Evolutionary conservation across 2,329 filamentous ascomycete genomes (phyloP).

Genomic region (Exserohilum turcica): DNA sequence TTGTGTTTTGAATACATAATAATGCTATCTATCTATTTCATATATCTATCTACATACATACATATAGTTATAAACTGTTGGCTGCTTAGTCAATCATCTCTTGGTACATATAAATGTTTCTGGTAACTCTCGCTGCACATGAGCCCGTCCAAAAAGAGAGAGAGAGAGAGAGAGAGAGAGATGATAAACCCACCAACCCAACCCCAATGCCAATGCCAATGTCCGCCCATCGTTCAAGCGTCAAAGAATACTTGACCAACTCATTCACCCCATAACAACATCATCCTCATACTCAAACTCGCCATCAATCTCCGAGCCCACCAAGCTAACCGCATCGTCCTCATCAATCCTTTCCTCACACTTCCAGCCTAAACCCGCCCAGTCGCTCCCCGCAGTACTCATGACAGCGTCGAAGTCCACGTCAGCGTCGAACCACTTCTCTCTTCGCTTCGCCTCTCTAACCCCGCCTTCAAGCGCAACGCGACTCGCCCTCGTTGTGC

Average conservation of each 20-base stretch:
- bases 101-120: too few relatives aligned
- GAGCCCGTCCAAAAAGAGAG: too few relatives aligned
- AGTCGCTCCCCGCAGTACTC: constrained; percentile 59
- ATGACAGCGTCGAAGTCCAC: constrained; percentile 67
- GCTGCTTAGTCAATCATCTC: too few relatives aligned
- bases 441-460: constrained; percentile 68
- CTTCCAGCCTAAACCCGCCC: constrained; percentile 45
- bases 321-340: constrained; percentile 7
- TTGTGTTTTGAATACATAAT: too few relatives aligned
- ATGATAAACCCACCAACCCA: background rate
- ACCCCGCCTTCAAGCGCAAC: constrained; percentile 78
- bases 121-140: too few relatives aligned
- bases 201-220: too few relatives aligned
- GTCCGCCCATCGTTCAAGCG: too few relatives aligned
- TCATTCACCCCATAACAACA: constrained; percentile 1
- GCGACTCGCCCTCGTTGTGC: constrained; percentile 75
- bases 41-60: background rate
- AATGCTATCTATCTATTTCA: too few relatives aligned
- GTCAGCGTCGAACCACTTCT: constrained; percentile 71
- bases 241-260: too few relatives aligned
- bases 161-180: too few relatives aligned
- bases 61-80: too few relatives aligned
- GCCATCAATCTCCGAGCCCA: constrained; percentile 1
- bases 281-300: constrained; percentile 15
- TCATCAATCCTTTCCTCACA: background rate